Base-by-base conservation (phyloP, 2,329 filamentous ascomycete genomes). In the Neocatenulostroma microsporum region DNA sequence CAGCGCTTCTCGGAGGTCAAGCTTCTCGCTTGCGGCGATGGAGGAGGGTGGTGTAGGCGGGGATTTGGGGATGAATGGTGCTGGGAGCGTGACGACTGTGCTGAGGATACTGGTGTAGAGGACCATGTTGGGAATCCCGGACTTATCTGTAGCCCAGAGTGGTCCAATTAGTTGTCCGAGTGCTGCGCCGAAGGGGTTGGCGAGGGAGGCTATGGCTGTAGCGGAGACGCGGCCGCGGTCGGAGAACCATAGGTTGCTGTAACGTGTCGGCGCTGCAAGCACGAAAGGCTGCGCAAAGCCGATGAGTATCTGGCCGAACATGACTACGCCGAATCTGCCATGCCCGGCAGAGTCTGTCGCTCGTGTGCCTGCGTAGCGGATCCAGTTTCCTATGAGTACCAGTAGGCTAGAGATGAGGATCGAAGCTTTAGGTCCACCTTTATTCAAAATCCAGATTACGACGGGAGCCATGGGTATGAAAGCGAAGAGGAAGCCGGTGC, bases 211-310 rank as follows among this genome's bases (percentile, higher is more conserved):
- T 23, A 94, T 55, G 1, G 89, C 91, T 1, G 89, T 96, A 13
- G 89, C 89, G 36, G 82, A 81, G 10, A 94, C 84, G 37, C 91
- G 77, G 6, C 88, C 89, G 9, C 70, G 67, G 51, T 83, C 80
- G 2, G 85, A 88, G 63, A 96, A 96, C 91, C 91, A 96, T 41
- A 94, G 68, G 57, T 95, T 88, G 37, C 84, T 91, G 62, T 94
- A 98, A 44, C 85, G 72, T 0, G 91, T 89, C 1, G 91, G 89
- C 0, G 89, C 86, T 5, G 82, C 79, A 8, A 96, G 75, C 10
- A 94, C 85, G 59, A 96, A 96, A 0, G 91, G 88, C 57, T 98
- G 91, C 1, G 86, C 80, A 25, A 95, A 71, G 1, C 89, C 91
- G 35, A 84, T 86, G 42, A 98, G 60, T 57, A 96, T 82, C 65